Percentiles rank a stretch among this genome's conserved stretches.
These are phyloP conservation scores for Gastroboletus turbinatus DNA, from an alignment of 1,284 basidiomycete genomes.

Conservation along the genomic window DNA sequence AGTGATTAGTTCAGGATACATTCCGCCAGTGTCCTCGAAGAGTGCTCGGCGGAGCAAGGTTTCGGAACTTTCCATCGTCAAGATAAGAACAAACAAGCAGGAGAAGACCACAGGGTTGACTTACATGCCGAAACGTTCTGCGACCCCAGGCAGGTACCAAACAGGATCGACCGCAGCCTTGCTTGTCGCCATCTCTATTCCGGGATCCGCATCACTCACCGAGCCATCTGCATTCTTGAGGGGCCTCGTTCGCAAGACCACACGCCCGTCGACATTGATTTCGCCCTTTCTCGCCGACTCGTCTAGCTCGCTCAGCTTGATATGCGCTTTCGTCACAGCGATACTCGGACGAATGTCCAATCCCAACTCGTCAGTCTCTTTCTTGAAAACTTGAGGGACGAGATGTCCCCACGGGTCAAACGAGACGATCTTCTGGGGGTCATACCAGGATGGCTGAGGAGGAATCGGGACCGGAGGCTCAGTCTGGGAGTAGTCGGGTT, in stretches of 20 bases:
- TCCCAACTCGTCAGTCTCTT: conserved; percentile 61
- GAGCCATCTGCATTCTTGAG: conserved; percentile 62
- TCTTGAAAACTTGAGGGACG: conserved; percentile 75
- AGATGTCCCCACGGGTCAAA: conserved; percentile 97
- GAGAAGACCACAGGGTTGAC: conserved; percentile 29
- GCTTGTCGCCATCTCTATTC: conserved; percentile 83
- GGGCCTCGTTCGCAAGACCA: conserved; percentile 70
- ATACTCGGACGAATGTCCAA: conserved; percentile 89
- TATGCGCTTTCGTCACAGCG: conserved; percentile 84
- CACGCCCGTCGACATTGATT: conserved; percentile 79
- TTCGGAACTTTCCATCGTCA: conserved; percentile 61
- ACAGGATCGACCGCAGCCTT: conserved; percentile 92
- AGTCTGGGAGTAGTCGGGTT: conserved; percentile 85
- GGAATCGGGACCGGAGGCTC: conserved; percentile 87
- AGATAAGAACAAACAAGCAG: background rate
- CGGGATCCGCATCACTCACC: conserved; percentile 61
- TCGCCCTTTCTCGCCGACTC: conserved; percentile 75
- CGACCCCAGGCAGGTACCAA: conserved; percentile 95
- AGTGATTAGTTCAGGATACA: conserved; percentile 96
- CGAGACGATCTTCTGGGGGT: conserved; percentile 83
- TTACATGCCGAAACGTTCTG: conserved; percentile 84
- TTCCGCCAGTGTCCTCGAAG: conserved; percentile 94
- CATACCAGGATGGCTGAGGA: conserved; percentile 81
- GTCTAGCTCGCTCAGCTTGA: conserved; percentile 92
- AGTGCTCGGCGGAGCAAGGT: conserved; percentile 81